Percentiles rank a stretch among this genome's conserved stretches.
Evolutionary conservation across 2,329 filamentous ascomycete species (phyloP).

Genomic region (Fusarium nelsonii): DNA sequence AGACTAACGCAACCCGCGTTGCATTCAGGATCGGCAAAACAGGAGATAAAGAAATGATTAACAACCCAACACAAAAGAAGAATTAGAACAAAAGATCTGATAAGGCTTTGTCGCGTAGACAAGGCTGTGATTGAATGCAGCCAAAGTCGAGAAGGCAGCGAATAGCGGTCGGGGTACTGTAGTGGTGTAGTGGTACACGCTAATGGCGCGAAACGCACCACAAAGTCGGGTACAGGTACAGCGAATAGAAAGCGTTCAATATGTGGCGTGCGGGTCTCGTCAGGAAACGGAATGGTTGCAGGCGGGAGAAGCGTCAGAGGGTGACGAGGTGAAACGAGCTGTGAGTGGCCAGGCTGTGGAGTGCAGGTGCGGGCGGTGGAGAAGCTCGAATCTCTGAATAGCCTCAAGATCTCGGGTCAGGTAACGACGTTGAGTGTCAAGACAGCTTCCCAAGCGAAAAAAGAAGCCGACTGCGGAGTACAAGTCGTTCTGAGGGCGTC

Average conservation of each 20-base stretch:
- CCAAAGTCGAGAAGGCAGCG: conserved; percentile 29
- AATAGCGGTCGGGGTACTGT: conserved; percentile 36
- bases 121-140: conserved; percentile 42
- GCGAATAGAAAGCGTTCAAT: conserved; percentile 35
- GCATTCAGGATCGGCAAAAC: conserved; percentile 11
- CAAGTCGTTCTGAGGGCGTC: conserved; percentile 38
- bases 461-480: conserved; percentile 40
- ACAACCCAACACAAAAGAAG: not conserved
- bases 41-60: conserved; percentile 6
- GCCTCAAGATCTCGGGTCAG: conserved; percentile 52
- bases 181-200: conserved; percentile 37
- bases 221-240: conserved; percentile 38
- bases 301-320: conserved; percentile 38
- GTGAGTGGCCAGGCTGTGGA: conserved; percentile 46
- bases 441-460: conserved; percentile 36
- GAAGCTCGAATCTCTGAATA: conserved; percentile 54
- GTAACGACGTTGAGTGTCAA: conserved; percentile 37
- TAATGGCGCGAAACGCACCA: conserved; percentile 36
- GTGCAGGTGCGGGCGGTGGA: conserved; percentile 42
- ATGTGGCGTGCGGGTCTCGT: conserved; percentile 36
- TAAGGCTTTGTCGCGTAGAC: conserved; percentile 35
- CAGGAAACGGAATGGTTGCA: conserved; percentile 43
- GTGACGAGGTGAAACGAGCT: conserved; percentile 42
- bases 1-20: conserved; percentile 7
- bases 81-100: conserved; percentile 25